phyloP scores from a whole-genome alignment of 2,329 filamentous ascomycete species.

The Pleurostoma richardsiae region DNA sequence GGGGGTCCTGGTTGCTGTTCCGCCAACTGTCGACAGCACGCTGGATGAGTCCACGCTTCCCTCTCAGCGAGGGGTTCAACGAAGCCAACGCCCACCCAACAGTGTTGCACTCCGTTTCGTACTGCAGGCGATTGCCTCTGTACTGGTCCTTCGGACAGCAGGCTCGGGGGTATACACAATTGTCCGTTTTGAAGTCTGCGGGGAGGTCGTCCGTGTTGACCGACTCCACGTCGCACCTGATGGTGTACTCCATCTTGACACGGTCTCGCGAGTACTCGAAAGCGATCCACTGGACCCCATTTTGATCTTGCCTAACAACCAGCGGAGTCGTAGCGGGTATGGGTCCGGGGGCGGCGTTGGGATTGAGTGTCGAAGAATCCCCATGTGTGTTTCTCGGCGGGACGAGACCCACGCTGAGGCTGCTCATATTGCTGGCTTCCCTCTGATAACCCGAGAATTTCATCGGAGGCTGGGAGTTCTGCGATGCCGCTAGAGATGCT shows the following conservation, averaged over 20 bases:
- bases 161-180: slow-evolving; percentile 94
- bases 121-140: slow-evolving; percentile 88
- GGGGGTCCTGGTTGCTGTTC: slow-evolving; percentile 95
- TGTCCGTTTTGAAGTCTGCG: slow-evolving; percentile 92
- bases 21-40: slow-evolving; percentile 97
- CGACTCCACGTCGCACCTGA: slow-evolving; percentile 95
- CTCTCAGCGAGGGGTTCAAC: slow-evolving; percentile 82
- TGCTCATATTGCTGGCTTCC: slow-evolving; percentile 21
- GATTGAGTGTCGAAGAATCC: slow-evolving; percentile 57
- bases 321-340: slow-evolving; percentile 95
- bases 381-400: slow-evolving; percentile 38
- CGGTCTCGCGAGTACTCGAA: slow-evolving; percentile 97
- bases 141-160: slow-evolving; percentile 96
- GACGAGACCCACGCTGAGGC: slow-evolving; percentile 8
- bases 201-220: slow-evolving; percentile 84
- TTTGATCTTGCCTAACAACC: slow-evolving; percentile 90
- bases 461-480: slow-evolving; percentile 6
- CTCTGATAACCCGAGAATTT: slow-evolving; percentile 9
- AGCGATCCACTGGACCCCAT: slow-evolving; percentile 97
- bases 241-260: slow-evolving; percentile 99
- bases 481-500: slow-evolving; percentile 31
- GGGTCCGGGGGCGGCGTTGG: slow-evolving; percentile 88
- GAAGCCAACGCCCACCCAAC: slow-evolving; percentile 99
- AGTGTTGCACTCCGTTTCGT: slow-evolving; percentile 98
- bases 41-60: slow-evolving; percentile 94